phyloP scores from a whole-genome alignment of 192 early-diverging fungal species.

The Glomus cerebriforme region DNA sequence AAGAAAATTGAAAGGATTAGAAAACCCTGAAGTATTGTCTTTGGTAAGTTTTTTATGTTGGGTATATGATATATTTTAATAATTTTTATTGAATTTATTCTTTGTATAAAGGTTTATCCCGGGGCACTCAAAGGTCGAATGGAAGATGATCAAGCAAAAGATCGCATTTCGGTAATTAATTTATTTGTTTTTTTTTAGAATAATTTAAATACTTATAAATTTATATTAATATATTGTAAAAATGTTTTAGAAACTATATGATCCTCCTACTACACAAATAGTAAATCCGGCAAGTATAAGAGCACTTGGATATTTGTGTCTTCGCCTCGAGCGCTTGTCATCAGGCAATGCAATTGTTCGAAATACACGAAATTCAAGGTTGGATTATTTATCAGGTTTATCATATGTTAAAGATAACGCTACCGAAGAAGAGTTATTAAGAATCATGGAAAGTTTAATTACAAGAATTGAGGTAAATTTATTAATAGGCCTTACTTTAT shows the following conservation, averaged over 20 bases:
- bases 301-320: conserved; percentile 50
- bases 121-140: conserved; percentile 48
- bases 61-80: conserved; percentile 27
- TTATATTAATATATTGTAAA: conserved; percentile 1
- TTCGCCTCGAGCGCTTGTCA: conserved; percentile 63
- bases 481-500: not conserved
- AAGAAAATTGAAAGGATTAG: conserved; percentile 82
- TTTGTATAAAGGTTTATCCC: conserved; percentile 43
- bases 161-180: not conserved
- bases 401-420: conserved; percentile 48
- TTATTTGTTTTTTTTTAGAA: not conserved
- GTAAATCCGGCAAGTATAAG: conserved; percentile 54
- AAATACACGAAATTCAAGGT: conserved; percentile 33
- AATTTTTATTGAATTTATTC: conserved; percentile 26
- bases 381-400: conserved; percentile 37
- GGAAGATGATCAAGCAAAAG: conserved; percentile 37
- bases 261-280: conserved; percentile 36
- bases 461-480: conserved; percentile 59
- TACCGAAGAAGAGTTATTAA: conserved; percentile 55
- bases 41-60: conserved; percentile 47
- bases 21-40: conserved; percentile 82
- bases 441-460: conserved; percentile 56
- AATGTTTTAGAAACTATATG: conserved; percentile 32
- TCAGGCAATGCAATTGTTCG: conserved; percentile 39
- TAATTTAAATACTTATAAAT: not conserved